Percentiles rank a stretch among this genome's conserved stretches.
phyloP scores from a whole-genome alignment of 495 filamentous ascomycete genomes.

The Trichocladium uniseriatum region DNA sequence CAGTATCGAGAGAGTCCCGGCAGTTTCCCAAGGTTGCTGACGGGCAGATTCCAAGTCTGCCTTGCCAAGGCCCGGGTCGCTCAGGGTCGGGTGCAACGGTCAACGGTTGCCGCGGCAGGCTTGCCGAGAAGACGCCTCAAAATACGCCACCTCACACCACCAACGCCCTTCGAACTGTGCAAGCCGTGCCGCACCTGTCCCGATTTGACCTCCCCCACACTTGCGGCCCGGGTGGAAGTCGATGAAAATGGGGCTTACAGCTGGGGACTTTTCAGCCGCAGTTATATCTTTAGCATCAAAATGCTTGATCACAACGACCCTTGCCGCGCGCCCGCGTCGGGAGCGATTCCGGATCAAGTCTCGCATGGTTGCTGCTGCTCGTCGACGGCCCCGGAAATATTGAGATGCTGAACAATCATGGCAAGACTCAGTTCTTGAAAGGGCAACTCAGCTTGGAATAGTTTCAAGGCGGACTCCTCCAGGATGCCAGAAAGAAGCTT shows the following conservation, averaged over 20 bases:
- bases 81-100: conserved; percentile 4
- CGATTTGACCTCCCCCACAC: conserved; percentile 4
- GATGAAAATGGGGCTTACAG: background rate
- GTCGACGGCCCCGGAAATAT: background rate
- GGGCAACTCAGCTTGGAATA: background rate
- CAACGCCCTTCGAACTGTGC: background rate
- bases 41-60: conserved; percentile 5
- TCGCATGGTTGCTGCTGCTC: background rate
- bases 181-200: background rate
- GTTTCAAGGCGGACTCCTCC: background rate
- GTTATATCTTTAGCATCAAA: conserved; percentile 12
- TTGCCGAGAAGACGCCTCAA: conserved; percentile 2
- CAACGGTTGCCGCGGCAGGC: conserved; percentile 9
- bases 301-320: background rate
- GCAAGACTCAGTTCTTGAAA: background rate
- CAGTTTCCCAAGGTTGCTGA: background rate
- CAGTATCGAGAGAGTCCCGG: too few relatives aligned
- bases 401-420: background rate
- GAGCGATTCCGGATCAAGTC: background rate
- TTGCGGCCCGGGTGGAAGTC: conserved; percentile 4
- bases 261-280: conserved; percentile 11
- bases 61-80: conserved; percentile 14
- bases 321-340: conserved; percentile 6
- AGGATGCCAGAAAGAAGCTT: background rate
- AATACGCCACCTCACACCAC: background rate